Base-by-base conservation (phyloP, 1,139 yeast genomes). In the Yamadazyma membranifaciens region DNA sequence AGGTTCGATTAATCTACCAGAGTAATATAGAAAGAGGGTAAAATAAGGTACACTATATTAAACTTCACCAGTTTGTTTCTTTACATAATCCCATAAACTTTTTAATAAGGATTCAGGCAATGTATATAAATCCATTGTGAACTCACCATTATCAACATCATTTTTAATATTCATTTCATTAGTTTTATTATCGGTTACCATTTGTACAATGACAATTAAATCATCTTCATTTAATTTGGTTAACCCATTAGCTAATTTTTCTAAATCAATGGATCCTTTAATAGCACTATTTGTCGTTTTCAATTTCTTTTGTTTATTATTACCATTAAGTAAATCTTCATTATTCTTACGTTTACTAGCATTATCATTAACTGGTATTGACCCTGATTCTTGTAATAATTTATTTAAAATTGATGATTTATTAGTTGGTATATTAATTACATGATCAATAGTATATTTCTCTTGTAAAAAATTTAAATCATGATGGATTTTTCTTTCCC, bases 141-240 rank as follows among this genome's bases (percentile, higher is more conserved):
- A 92, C 68, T 92, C 98, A 38, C 98, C 98, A 56, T 88, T 94
- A 49, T 91, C 98, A 39, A 87, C 91, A 59, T 92, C 96, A 64
- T 92, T 92, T 61, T 91, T 89, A 56, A 92, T 87, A 64, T 87
- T 89, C 96, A 92, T 92, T 44, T 92, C 98, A 37, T 87, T 83
- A 13, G 98, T 89, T 63, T 88, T 82, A 66, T 92, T 92, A 63
- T 92, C 98, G 40, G 96, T 89, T 30, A 92, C 95, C 97, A 92
- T 91, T 65, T 92, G 98, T 40, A 92, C 98, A 39, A 92, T 94
- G 30, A 91, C 95, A 44, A 92, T 80, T 55, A 92, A 74, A 62
- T 92, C 98, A 60, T 92, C 98, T 63, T 92, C 98, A 45, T 75
- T 83, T 46, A 92, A 74, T 63, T 87, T 87, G 44, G 95, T 87